Evolutionary conservation across 306 rosid species (phyloP).

Genomic region (Nissolia schottii): DNA sequence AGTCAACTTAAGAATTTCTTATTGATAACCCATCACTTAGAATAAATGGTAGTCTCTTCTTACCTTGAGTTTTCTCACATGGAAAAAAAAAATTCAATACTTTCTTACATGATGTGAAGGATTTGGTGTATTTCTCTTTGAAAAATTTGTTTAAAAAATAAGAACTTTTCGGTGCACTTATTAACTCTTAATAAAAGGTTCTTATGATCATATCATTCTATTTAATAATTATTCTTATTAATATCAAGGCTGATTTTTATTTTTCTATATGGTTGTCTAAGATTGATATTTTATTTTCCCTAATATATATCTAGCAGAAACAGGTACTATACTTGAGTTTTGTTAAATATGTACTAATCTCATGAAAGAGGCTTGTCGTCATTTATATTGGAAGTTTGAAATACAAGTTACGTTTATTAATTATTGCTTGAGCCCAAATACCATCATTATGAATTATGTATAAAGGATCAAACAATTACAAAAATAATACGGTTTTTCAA

Average conservation of each 20-base stretch:
- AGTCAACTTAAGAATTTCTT: no score
- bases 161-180: no score
- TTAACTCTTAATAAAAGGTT: no score
- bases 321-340: neutral
- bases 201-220: no score
- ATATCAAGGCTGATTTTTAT: no score
- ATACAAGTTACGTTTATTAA: neutral
- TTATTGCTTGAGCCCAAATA: constrained; percentile 1
- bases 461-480: neutral
- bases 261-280: neutral
- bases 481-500: neutral
- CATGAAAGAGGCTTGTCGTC: neutral
- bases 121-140: neutral
- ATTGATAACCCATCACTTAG: no score
- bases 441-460: constrained; percentile 11
- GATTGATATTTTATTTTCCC: neutral
- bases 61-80: no score
- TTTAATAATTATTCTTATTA: no score
- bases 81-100: no score
- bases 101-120: neutral
- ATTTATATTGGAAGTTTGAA: neutral
- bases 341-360: neutral
- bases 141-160: no score
- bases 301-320: neutral
- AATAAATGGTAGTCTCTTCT: no score